Evolutionary conservation across 345 rosid genomes (phyloP), one percentile per base, ranked within the genome.

Genomic region (Populus alba): DNA sequence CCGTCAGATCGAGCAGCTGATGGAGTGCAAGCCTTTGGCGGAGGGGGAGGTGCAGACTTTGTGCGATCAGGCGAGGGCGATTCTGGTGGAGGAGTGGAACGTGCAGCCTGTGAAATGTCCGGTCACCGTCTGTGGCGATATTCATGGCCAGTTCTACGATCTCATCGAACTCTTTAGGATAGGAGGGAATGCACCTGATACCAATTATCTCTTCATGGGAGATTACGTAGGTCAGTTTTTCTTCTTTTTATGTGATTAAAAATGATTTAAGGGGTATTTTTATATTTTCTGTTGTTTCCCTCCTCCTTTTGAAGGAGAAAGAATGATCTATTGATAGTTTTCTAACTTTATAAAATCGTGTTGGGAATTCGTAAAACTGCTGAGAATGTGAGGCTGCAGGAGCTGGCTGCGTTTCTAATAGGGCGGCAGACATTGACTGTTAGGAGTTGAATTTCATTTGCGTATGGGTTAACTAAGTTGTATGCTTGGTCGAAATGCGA

Each of bases 31-130:
- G 87, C 86, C 98, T 57, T 77, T 96, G 27, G 79, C 97, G 23
- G 99, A 96, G 83, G 91, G 88, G 73, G 99, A 96, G 84, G 99
- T 96, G 70, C 90, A 82, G 93, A 81, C 88, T 74, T 92, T 96
- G 6, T 96, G 99, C 90, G 99, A 96, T 80, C 95, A 96, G 72
- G 99, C 99, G 22, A 89, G 92, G 63, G 97, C 95, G 85, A 90
- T 96, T 80, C 93, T 96, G 49, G 97, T 92, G 11, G 99, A 96
- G 87, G 99, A 96, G 86, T 96, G 95, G 97, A 96, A 96, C 90
- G 99, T 96, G 61, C 99, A 96, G 90, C 97, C 97, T 41, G 99
- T 96, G 31, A 96, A 96, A 87, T 96, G 99, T 80, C 99, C 99
- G 61, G 99, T 96, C 74, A 96, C 99, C 29, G 94, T 96, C 62